Evolutionary conservation across 106 monocot species (phyloP), one percentile per base, ranked within the genome.

Genomic region (Alisma plantagoaquatica): DNA sequence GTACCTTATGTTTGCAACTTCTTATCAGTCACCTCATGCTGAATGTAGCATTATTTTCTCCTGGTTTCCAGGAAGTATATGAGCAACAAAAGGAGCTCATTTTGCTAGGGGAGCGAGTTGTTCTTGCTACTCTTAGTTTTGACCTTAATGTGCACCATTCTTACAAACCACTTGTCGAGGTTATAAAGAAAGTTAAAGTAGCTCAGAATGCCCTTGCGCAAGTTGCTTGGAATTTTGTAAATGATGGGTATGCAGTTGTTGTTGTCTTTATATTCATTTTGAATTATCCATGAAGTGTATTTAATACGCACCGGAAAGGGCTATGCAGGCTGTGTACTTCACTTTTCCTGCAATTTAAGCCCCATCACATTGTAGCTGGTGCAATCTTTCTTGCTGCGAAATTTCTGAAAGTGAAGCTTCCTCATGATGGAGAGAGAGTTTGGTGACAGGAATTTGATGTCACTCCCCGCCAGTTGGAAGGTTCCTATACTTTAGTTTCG

Each of bases 401-500:
- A 54, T 98, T 98, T 81, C 68, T 89, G 16, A 89, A 98, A 66
- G 96, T 98, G 50, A 89, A 98, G 68, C 84, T 89, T 33, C 84
- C 89, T 31, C 85, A 78, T 29, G 96, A 98, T 69, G 88, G 89
- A 3, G 84, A 98, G 56, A 89, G 77, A 57, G 75, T 90, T 16
- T 98, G 96, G 85, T 90, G 89, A 89, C 96, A 98, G 59, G 89
- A 98, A 68, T 98, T 98, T 82, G 96, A 90, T 77, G 89, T 98
- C 38, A 98, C 81, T 10, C 89, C 85, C 57, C 63, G 84, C 8
- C 88, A 98, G 50, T 58, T 98, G 55, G 89, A 98, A 82, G 96
- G 89, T 89, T 60, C 29, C 54, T 58, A 23, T 15, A 25, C 32
- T 27, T 51, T 20, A 21, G 14, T 22, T 27, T 27, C 25, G 51